These are phyloP conservation scores for Exophiala sp. DNA, from an alignment of 2,329 filamentous ascomycete genomes.

Conservation along the genomic window DNA sequence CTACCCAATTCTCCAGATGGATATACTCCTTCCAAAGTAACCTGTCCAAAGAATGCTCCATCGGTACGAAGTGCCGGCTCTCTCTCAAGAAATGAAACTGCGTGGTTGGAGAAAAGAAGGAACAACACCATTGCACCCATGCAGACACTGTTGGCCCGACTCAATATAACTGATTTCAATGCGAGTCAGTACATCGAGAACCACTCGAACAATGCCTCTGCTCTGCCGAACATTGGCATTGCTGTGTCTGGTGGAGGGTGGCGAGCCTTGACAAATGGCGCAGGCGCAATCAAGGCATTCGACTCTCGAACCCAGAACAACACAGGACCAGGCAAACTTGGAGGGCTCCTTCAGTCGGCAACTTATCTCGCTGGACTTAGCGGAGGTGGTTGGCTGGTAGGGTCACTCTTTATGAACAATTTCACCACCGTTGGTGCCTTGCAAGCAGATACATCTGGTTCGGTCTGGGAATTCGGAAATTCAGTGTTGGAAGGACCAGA, in stretches of 20 bases:
- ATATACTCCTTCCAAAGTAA: slow-evolving; percentile 66
- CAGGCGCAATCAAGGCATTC: slow-evolving; percentile 73
- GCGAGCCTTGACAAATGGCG: slow-evolving; percentile 79
- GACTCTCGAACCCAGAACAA: slow-evolving; percentile 67
- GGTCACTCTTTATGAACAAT: slow-evolving; percentile 75
- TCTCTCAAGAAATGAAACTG: slow-evolving; percentile 66
- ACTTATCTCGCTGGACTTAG: slow-evolving; percentile 80
- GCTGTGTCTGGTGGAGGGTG: slow-evolving; percentile 83
- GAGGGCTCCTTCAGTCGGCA: slow-evolving; percentile 73
- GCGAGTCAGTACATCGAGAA: slow-evolving; percentile 67
- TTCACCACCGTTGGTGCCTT: slow-evolving; percentile 66
- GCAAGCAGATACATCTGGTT: slow-evolving; percentile 41
- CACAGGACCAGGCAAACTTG: slow-evolving; percentile 64
- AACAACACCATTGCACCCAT: slow-evolving; percentile 73
- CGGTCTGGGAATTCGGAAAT: slow-evolving; percentile 62
- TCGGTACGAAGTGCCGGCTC: slow-evolving; percentile 60
- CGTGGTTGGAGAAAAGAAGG: slow-evolving; percentile 70
- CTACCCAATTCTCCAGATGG: slow-evolving; percentile 59
- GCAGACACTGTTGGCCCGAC: slow-evolving; percentile 65
- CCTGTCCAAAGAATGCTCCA: slow-evolving; percentile 69
- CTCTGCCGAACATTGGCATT: slow-evolving; percentile 67
- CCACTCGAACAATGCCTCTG: slow-evolving; percentile 53
- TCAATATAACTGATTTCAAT: slow-evolving; percentile 76
- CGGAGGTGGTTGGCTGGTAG: slow-evolving; percentile 79
- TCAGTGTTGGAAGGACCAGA: slow-evolving; percentile 60